Evolutionary conservation across 2,329 filamentous ascomycete genomes (phyloP).

Genomic region (Aspergillus sp.): DNA sequence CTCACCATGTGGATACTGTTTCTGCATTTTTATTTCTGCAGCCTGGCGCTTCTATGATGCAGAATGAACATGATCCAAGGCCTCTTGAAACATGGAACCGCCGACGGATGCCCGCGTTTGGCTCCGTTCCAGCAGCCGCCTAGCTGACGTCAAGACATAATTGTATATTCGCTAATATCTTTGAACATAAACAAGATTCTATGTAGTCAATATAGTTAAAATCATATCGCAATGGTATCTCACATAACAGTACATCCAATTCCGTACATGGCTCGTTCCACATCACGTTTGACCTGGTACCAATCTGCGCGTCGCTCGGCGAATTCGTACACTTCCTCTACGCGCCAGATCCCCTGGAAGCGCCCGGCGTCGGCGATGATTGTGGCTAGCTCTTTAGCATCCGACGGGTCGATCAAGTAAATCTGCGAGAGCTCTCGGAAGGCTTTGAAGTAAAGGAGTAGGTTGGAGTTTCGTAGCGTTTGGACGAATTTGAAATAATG

Average conservation of each 20-base stretch:
- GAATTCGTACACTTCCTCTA: slow-evolving; percentile 97
- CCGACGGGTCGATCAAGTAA: slow-evolving; percentile 77
- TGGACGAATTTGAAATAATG: slow-evolving; percentile 81
- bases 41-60: not conserved
- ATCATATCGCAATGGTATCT: slow-evolving; percentile 15
- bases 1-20: no score
- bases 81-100: no score
- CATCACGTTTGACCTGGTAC: slow-evolving; percentile 80
- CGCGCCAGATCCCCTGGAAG: slow-evolving; percentile 85
- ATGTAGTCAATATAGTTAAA: no score
- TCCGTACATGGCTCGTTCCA: slow-evolving; percentile 96
- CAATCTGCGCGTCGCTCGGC: slow-evolving; percentile 90
- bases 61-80: no score
- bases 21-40: no score
- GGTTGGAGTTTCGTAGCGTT: slow-evolving; percentile 71
- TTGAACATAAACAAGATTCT: not conserved
- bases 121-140: slow-evolving; percentile 10
- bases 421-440: slow-evolving; percentile 90
- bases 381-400: slow-evolving; percentile 90
- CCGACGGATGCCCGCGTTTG: not conserved
- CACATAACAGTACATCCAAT: slow-evolving; percentile 84
- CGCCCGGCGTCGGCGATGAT: slow-evolving; percentile 88
- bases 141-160: slow-evolving; percentile 10
- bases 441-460: slow-evolving; percentile 85
- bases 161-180: not conserved